Base-by-base conservation (phyloP, 352 stramenopile species). In the Globisporangium cystogenes region DNA sequence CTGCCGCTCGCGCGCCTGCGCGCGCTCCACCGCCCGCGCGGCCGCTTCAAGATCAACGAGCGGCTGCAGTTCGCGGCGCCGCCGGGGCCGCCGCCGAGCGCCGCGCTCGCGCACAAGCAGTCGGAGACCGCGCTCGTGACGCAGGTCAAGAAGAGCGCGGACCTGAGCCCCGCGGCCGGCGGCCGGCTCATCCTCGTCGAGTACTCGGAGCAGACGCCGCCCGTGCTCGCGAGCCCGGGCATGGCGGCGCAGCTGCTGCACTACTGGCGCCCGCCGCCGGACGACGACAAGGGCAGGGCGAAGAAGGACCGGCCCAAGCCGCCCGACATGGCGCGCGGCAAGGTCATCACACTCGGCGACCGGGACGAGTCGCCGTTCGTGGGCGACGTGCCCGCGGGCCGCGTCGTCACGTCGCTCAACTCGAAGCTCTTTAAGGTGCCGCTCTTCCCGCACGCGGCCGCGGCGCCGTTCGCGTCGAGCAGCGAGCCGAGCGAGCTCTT, bases 41-140 rank as follows among this genome's bases (percentile, higher is more conserved):
- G 79, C 36, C 90, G 87, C 43, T 94, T 94, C 53, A 91, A 92
- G 65, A 91, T 92, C 48, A 90, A 88, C 47, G 84, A 93, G 45
- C 72, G 68, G 18, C 62, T 92, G 42, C 52, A 72, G 1, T 82
- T 92, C 36, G 51, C 33, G 14, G 11, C 33, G 33, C 33, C 67
- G 15, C 66, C 60, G n/a, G n/a, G n/a, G 16, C 74, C 81, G 10
- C 74, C 75, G 41, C 51, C 63, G 12, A 39, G 14, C 33, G 14
- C 12, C 33, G 61, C 72, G 8, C 44, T 63, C 1, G 45, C 86
- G 18, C 62, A 71, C 12, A 59, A 66, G 7, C 78, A 82, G 21
- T 69, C 91, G 20, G 77, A 89, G 46, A 84, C 68, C 44, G 75
- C 78, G 15, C 82, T 86, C 53, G 70, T 87, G 39, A 86, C 80